Conservation (phyloP, 2,329 filamentous ascomycete species). For the Stachybotrys chlorohalonatus region DNA sequence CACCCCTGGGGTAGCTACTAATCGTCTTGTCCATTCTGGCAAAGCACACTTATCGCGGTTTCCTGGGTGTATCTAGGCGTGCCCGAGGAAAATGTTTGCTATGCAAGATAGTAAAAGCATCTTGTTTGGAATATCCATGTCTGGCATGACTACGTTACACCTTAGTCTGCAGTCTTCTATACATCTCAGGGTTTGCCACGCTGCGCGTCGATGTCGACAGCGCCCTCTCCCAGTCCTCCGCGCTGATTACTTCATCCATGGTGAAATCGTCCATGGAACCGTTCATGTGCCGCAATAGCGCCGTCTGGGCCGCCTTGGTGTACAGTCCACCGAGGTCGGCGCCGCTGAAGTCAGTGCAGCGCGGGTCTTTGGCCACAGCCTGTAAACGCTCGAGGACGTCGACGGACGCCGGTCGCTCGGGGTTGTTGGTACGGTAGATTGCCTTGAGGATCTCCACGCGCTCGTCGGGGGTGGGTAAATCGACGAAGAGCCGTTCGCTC, state of each 20-base stretch:
- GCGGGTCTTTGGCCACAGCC: slow-evolving; percentile 52
- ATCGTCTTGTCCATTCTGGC: too few species aligned
- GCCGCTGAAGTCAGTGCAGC: slow-evolving; percentile 70
- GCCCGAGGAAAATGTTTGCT: too few species aligned
- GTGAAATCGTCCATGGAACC: slow-evolving; percentile 15
- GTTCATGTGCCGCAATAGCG: slow-evolving; percentile 27
- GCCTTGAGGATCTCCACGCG: slow-evolving; percentile 79
- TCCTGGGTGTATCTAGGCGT: too few species aligned
- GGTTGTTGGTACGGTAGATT: slow-evolving; percentile 38
- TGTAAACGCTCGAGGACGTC: slow-evolving; percentile 47
- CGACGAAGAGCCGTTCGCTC: slow-evolving; percentile 82
- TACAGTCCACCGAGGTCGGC: slow-evolving; percentile 46
- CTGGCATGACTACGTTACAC: background rate
- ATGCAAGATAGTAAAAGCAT: too few species aligned
- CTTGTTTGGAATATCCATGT: too few species aligned
- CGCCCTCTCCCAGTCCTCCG: slow-evolving; percentile 44
- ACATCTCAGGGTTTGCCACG: slow-evolving; percentile 37
- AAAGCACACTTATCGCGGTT: too few species aligned
- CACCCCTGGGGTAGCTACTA: too few species aligned
- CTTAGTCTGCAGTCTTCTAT: slow-evolving; percentile 26
- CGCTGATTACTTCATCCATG: slow-evolving; percentile 14
- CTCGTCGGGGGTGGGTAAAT: slow-evolving; percentile 69
- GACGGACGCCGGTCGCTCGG: slow-evolving; percentile 18
- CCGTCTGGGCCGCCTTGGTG: slow-evolving; percentile 40
- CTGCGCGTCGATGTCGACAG: slow-evolving; percentile 39